Percentiles rank a stretch among this genome's conserved stretches.
phyloP scores from a whole-genome alignment of 192 early-diverging fungal genomes.

The Coemansia erecta region DNA sequence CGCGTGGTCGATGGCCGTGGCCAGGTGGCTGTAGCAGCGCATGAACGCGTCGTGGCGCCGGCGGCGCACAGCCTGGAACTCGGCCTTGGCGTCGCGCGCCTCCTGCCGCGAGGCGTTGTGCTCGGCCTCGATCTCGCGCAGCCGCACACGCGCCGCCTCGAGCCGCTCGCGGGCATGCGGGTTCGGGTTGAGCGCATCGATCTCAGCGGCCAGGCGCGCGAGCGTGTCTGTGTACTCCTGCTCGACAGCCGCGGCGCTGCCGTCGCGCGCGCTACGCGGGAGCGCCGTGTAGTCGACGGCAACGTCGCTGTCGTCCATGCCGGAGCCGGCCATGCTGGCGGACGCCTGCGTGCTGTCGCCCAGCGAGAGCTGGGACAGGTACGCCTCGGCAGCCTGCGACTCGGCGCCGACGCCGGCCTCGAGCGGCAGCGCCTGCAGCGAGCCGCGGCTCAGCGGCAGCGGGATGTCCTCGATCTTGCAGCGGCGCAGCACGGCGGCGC shows the following conservation, averaged over 20 bases:
- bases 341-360: slow-evolving; percentile 44
- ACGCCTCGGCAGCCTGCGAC: slow-evolving; percentile 37
- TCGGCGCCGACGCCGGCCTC: slow-evolving; percentile 37
- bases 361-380: slow-evolving; percentile 46
- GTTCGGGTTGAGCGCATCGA: slow-evolving; percentile 90
- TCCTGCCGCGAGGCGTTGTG: slow-evolving; percentile 79
- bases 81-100: slow-evolving; percentile 79
- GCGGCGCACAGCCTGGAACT: slow-evolving; percentile 76
- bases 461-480: slow-evolving; percentile 95
- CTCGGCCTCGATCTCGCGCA: slow-evolving; percentile 77
- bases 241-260: slow-evolving; percentile 23
- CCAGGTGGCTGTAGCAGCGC: slow-evolving; percentile 84
- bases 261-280: slow-evolving; percentile 26
- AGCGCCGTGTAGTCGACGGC: slow-evolving; percentile 36
- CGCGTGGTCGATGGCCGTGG: slow-evolving; percentile 87
- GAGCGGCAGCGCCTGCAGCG: slow-evolving; percentile 73
- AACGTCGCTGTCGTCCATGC: slow-evolving; percentile 29
- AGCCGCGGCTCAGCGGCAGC: slow-evolving; percentile 73
- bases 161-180: slow-evolving; percentile 85
- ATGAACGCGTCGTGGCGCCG: slow-evolving; percentile 73
- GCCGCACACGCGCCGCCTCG: slow-evolving; percentile 75
- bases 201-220: slow-evolving; percentile 37
- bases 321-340: slow-evolving; percentile 19
- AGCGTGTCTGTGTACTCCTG: slow-evolving; percentile 36
- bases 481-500: slow-evolving; percentile 73